A percentile compares a stretch with the other conserved stretches of the same genome.
phyloP scores from a whole-genome alignment of 257 asterid species.

The Jasminum sambac region DNA sequence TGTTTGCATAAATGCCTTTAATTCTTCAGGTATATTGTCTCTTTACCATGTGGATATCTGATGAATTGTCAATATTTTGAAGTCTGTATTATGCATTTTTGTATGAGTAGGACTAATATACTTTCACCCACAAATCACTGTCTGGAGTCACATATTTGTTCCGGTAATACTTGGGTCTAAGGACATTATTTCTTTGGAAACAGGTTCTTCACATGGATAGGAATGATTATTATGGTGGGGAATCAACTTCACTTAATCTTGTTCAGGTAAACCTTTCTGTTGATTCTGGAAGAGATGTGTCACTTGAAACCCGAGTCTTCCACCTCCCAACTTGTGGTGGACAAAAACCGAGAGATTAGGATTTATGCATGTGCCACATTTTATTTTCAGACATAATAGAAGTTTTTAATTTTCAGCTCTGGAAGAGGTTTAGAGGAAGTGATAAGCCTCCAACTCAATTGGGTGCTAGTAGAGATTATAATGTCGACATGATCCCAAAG shows the following conservation, averaged over 20 bases:
- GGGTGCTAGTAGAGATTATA: constrained; percentile 65
- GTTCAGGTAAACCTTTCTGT: constrained; percentile 41
- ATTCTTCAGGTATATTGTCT: too few relatives aligned
- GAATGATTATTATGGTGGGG: constrained; percentile 73
- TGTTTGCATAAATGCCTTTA: neutral
- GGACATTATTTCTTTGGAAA: constrained; percentile 13
- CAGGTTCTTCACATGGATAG: constrained; percentile 72
- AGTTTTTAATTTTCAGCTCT: constrained; percentile 29
- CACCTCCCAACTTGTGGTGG: neutral
- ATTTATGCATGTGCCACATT: neutral
- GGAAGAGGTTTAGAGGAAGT: constrained; percentile 63
- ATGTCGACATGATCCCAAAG: constrained; percentile 72
- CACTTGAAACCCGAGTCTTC: neutral
- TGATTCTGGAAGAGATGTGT: constrained; percentile 1
- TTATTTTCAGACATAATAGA: neutral
- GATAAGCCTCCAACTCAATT: constrained; percentile 53
- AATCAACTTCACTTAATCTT: constrained; percentile 62
- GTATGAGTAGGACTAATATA: neutral
- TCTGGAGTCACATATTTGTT: neutral
- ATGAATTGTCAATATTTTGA: neutral
- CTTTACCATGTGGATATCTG: neutral
- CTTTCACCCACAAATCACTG: neutral
- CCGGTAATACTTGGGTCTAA: constrained; percentile 21
- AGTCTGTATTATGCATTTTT: neutral
- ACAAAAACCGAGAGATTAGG: neutral